Base-by-base conservation (phyloP, 2,329 filamentous ascomycete genomes). In the Chaetothyriales sp. region DNA sequence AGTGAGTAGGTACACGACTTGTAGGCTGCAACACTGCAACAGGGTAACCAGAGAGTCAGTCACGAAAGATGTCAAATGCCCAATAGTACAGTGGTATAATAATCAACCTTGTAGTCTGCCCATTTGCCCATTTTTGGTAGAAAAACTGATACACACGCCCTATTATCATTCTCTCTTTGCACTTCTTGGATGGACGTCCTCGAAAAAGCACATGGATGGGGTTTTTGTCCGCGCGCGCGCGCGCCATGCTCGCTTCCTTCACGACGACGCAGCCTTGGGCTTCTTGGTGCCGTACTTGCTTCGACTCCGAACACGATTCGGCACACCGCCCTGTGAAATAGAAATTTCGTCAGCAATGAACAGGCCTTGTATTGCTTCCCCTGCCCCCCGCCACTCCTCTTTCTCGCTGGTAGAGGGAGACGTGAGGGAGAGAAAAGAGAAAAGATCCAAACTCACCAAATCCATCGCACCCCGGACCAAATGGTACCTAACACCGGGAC, bases 271-370 rank as follows among this genome's bases (percentile, higher is more conserved):
- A 67, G 81, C 81, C 82, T 96, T 96, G 0, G 92, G 90, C 74
- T 95, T 96, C 81, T 98, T 98, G 47, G 92, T 94, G 54, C 92
- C 92, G 65, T 95, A 98, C 71, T 98, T 98, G 63, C 88, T 95
- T 63, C 92, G 78, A 67, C 85, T 87, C 19, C 82, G 86, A 63
- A 84, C 78, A 60, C 92, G 77, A 66, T 81, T 92, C 19, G 81
- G 82, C 58, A 98, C 92, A 74, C 92, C 92, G 64, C 87, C 87
- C 90, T 95, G 54, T 10, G 28, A 46, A 55, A 46, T 19, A 49
- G 18, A 53, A 60, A 48, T 52, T 68, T 59, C 68, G 63, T 56
- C 19, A 50, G 42, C 32, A 42, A n/a, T 46, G 22, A 20, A 47
- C 47, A 48, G 18, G 32, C 20, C n/a, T 18, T 26, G n/a, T n/a